Conservation (phyloP, 2,329 filamentous ascomycete genomes). For the Chaetomium sp. region DNA sequence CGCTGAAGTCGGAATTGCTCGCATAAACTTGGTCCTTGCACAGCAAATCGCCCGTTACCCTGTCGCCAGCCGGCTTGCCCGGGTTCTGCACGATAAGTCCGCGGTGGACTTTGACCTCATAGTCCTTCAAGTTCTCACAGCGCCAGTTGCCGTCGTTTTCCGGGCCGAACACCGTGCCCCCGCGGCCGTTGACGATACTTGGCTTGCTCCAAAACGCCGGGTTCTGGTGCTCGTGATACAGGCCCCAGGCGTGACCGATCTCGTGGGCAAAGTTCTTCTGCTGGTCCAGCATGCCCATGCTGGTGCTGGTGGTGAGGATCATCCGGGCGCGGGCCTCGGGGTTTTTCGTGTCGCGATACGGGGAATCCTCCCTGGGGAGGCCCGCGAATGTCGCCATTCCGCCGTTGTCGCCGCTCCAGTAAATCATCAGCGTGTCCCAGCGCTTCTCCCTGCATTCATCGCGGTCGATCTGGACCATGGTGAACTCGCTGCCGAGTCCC, state of each 20-base stretch:
- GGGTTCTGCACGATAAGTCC: slow-evolving; percentile 2
- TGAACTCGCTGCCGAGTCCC: slow-evolving; percentile 1
- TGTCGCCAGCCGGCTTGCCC: neutral
- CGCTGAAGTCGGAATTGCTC: neutral
- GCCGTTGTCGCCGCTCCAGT: slow-evolving; percentile 3
- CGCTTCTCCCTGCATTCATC: neutral
- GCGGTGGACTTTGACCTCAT: neutral
- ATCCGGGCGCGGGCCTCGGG: neutral
- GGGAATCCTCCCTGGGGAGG: neutral
- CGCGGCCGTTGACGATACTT: neutral
- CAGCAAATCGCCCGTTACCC: neutral
- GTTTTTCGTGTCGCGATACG: neutral
- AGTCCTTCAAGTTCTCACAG: slow-evolving; percentile 1
- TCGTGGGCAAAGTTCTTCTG: slow-evolving; percentile 2
- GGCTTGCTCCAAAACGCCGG: slow-evolving; percentile 1
- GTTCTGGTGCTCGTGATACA: slow-evolving; percentile 6
- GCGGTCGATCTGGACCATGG: neutral
- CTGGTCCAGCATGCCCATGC: slow-evolving; percentile 5
- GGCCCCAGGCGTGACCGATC: slow-evolving; percentile 4
- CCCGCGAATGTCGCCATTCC: slow-evolving; percentile 4
- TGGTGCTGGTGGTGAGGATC: neutral
- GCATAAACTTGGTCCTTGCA: neutral
- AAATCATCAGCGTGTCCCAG: neutral
- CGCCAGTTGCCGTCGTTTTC: slow-evolving; percentile 1
- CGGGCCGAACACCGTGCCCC: slow-evolving; percentile 1